phyloP scores from a whole-genome alignment of 2,329 filamentous ascomycete species.

The Fusarium setosum region DNA sequence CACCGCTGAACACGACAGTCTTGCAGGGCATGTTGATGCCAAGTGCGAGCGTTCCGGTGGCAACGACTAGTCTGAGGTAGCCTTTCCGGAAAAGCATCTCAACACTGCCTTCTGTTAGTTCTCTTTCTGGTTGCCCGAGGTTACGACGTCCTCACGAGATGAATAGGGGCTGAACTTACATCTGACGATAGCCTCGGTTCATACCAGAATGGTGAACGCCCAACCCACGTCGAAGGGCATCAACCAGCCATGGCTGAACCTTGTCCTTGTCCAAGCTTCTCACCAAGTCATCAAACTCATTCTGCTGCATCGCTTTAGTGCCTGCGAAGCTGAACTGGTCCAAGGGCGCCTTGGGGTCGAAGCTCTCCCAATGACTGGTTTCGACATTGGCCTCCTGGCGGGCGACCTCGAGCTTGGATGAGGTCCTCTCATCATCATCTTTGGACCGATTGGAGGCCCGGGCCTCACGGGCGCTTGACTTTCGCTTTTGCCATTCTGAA shows the following conservation, averaged over 20 bases:
- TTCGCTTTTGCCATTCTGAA: constrained; percentile 65
- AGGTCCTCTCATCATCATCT: constrained; percentile 46
- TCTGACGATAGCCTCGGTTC: constrained; percentile 81
- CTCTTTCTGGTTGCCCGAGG: too few relatives aligned
- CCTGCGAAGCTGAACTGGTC: constrained; percentile 76
- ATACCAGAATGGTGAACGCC: constrained; percentile 84
- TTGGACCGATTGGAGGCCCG: constrained; percentile 55
- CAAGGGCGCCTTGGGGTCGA: constrained; percentile 73
- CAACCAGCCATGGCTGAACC: constrained; percentile 62
- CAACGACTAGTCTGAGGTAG: constrained; percentile 76
- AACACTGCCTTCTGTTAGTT: constrained; percentile 55
- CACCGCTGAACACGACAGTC: constrained; percentile 81
- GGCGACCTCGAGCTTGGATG: constrained; percentile 66
- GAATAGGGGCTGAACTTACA: constrained; percentile 49
- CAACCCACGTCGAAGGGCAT: constrained; percentile 73
- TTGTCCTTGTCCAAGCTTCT: constrained; percentile 58
- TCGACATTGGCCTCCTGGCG: constrained; percentile 68
- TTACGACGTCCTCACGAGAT: too few relatives aligned
- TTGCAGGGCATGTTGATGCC: constrained; percentile 90
- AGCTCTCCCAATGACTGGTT: constrained; percentile 68
- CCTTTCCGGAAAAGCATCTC: constrained; percentile 81
- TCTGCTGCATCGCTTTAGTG: constrained; percentile 64
- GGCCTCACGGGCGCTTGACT: constrained; percentile 42
- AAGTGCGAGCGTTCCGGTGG: constrained; percentile 79
- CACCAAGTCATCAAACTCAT: constrained; percentile 67